A percentile compares a stretch with the other conserved stretches of the same genome.
phyloP scores from a whole-genome alignment of 1,139 yeast genomes.

The Protomyces gravidus region DNA sequence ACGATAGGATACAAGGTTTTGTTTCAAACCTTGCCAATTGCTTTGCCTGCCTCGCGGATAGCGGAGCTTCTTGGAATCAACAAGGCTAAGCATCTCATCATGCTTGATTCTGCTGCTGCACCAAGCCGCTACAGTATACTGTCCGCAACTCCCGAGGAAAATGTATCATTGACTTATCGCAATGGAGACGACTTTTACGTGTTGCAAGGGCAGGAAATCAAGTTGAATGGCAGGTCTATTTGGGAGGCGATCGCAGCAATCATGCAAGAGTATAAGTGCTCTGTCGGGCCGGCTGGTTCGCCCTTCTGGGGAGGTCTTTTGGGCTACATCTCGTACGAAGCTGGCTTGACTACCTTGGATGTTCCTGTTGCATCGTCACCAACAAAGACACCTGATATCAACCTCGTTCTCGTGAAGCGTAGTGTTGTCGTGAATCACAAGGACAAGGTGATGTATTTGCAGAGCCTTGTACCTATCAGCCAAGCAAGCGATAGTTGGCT shows the following conservation, averaged over 20 bases:
- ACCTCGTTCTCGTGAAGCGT: conserved; percentile 66
- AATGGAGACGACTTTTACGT: conserved; percentile 33
- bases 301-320: conserved; percentile 88
- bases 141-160: background rate
- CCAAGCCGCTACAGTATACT: conserved; percentile 58
- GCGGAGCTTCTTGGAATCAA: conserved; percentile 9
- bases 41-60: background rate
- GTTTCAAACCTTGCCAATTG: background rate
- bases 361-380: background rate
- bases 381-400: conserved; percentile 50
- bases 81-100: conserved; percentile 42
- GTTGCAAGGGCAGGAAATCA: background rate
- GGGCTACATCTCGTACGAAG: conserved; percentile 80
- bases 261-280: conserved; percentile 43
- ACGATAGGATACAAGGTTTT: background rate
- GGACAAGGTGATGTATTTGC: conserved; percentile 51
- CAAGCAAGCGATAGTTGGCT: conserved; percentile 28
- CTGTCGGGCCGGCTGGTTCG: conserved; percentile 39
- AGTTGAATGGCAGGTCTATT: conserved; percentile 33
- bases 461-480: conserved; percentile 47
- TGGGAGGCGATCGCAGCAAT: conserved; percentile 53
- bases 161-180: background rate
- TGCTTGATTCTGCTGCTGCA: conserved; percentile 67
- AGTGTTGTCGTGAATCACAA: conserved; percentile 55
- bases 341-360: conserved; percentile 34